Base-by-base conservation (phyloP, 2,329 filamentous ascomycete genomes). In the Ceratocystis colombiana region DNA sequence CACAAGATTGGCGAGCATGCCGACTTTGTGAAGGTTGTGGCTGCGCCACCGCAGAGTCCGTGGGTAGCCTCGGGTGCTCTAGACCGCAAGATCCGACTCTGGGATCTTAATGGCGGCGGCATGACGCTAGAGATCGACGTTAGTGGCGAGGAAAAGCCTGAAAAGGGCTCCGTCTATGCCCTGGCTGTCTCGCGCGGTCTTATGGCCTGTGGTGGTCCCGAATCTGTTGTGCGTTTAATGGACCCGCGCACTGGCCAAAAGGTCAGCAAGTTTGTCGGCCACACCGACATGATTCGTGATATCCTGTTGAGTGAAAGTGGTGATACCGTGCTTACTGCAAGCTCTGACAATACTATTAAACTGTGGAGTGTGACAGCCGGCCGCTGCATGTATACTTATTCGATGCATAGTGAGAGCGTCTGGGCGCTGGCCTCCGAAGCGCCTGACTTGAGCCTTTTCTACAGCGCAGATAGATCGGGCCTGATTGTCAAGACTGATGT, bases 391-490 rank as follows among this genome's bases (percentile, higher is more conserved):
- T 90, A 96, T 76, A 99, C 94, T 0, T 83, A 99, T 71, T 96
- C 92, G 65, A 99, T 99, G 94, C 94, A 99, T 77, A 96, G 96
- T 73, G 91, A 96, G 73, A 96, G 92, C 73, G 90, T 99, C 25
- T 99, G 94, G 94, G 95, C 90, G 1, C 80, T 99, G 25, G 96
- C 88, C 75, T 96, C 94, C 0, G 87, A 93, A 65, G 85, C 96
- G 71, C 91, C 92, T 0, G 83, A 88, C 67, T 82, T 99, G 3
- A 87, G 88, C 8, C 84, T 96, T 37, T 97, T 99, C 75, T 97
- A 97, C 77, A 97, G 93, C 66, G 89, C 88, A 71, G 94, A 99
- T 76, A 87, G 93, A 64, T 92, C 90, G 0, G 94, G 94, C 2
- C 77, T 96, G 68, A 87, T 99, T n/a, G 93, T 91, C 65, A 99